Base-by-base conservation (phyloP, 768 basidiomycete genomes). In the Sarcodon aspratus region DNA sequence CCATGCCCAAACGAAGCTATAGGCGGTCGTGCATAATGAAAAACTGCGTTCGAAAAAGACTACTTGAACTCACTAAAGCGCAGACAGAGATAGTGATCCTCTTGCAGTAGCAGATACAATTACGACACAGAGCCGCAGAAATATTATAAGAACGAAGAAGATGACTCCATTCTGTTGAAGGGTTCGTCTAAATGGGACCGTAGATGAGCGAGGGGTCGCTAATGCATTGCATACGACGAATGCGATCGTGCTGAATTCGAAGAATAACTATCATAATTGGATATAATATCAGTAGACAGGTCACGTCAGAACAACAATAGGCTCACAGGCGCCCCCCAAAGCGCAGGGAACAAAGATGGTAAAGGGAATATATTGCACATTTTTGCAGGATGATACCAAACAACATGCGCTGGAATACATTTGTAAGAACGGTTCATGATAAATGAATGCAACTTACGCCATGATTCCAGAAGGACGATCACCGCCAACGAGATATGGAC, bases 301-400 rank as follows among this genome's bases (percentile, higher is more conserved):
- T 27, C 21, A 27, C 5, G 21, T 27, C 21, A 27, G 21, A 18
- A 27, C n/a, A 27, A 27, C 21, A 3, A 40, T 34, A 7, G 43
- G 54, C 63, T 9, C 48, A 70, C 69, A n/a, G 64, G 64, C 13
- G 54, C 57, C 3, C 58, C 57, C 64, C 66, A 68, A 8, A 65
- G 57, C 0, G 51, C 61, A 34, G 59, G 52, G 5, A 65, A 42
- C 3, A 54, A 8, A 1, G 48, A 51, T 17, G 59, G 52, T 0
- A 57, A 54, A 12, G 36, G 50, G 1, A 50, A 48, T n/a, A 61
- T 18, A 36, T 59, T 51, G 52, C 68, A 69, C 59, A 64, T 59
- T 1, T 54, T 52, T 3, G 52, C 49, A 21, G 48, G 6, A 0
- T 49, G 18, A 17, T 37, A 54, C 54, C 58, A 68, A 5, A 34